Evolutionary conservation across 768 basidiomycete species (phyloP).

Genomic region (Panaeolus cyanescens): DNA sequence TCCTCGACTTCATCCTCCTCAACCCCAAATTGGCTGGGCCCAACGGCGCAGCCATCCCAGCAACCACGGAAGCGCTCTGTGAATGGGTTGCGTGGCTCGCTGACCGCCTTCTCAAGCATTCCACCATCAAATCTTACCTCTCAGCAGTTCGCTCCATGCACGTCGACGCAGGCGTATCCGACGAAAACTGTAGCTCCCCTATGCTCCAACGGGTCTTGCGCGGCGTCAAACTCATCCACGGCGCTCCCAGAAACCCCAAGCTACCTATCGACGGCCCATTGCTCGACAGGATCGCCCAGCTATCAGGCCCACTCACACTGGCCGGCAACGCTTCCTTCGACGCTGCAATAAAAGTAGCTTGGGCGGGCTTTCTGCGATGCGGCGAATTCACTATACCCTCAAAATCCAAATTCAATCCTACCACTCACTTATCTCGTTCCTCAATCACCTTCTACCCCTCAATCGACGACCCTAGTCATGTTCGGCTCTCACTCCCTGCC

Average conservation of each 20-base stretch:
- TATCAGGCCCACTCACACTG: not conserved
- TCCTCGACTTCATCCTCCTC: constrained; percentile 7
- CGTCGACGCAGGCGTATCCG: constrained; percentile 21
- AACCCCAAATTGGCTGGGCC: constrained; percentile 3
- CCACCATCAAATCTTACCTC: constrained; percentile 29
- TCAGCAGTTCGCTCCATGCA: constrained; percentile 23
- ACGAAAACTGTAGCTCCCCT: constrained; percentile 10
- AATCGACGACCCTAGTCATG: constrained; percentile 19
- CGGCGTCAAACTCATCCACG: constrained; percentile 19
- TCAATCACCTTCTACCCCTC: constrained; percentile 26
- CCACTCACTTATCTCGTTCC: constrained; percentile 17
- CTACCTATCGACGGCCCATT: not conserved
- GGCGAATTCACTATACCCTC: constrained; percentile 16
- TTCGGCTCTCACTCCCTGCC: constrained; percentile 27
- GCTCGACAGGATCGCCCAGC: not conserved
- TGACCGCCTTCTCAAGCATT: constrained; percentile 13
- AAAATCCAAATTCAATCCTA: not conserved
- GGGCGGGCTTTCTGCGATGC: constrained; percentile 13
- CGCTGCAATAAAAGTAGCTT: constrained; percentile 15
- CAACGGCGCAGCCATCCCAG: constrained; percentile 14
- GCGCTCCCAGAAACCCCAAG: constrained; percentile 15
- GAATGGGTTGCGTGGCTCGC: constrained; percentile 19
- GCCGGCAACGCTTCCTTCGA: constrained; percentile 3
- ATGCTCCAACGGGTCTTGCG: constrained; percentile 15
- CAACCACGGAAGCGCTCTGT: constrained; percentile 18